phyloP scores from a whole-genome alignment of 805 yeast species.

The Lachancea fermentati region DNA sequence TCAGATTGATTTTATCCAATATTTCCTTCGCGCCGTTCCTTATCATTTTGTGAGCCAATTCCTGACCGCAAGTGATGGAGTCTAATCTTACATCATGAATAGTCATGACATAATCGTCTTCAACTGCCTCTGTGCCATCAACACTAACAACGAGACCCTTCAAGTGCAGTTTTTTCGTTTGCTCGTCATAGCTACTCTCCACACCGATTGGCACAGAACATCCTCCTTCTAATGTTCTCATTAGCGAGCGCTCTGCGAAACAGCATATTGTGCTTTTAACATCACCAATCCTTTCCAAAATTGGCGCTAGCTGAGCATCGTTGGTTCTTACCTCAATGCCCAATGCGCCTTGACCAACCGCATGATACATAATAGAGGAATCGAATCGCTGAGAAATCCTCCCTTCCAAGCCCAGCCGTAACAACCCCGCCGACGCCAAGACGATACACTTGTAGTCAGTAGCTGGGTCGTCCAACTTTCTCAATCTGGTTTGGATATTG shows the following conservation, averaged over 20 bases:
- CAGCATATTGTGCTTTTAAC: constrained; percentile 66
- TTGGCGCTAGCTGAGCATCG: constrained; percentile 52
- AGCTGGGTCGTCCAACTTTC: constrained; percentile 69
- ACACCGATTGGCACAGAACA: constrained; percentile 98
- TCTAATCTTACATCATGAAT: constrained; percentile 46
- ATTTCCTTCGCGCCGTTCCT: constrained; percentile 78
- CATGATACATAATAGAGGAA: constrained; percentile 81
- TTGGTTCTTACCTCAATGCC: constrained; percentile 82
- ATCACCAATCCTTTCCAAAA: constrained; percentile 64
- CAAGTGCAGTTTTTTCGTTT: constrained; percentile 43
- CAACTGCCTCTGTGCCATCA: constrained; percentile 70
- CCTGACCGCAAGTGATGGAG: constrained; percentile 64
- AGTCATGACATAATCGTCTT: constrained; percentile 36
- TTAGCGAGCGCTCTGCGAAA: constrained; percentile 78
- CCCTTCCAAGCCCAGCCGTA: constrained; percentile 62
- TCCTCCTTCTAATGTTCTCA: constrained; percentile 92
- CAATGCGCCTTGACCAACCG: constrained; percentile 98
- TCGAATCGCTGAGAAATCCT: constrained; percentile 71
- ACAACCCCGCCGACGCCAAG: constrained; percentile 88
- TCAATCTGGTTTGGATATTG: constrained; percentile 69
- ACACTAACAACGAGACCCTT: constrained; percentile 77
- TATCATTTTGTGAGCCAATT: constrained; percentile 61
- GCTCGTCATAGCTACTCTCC: constrained; percentile 47
- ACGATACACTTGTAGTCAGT: constrained; percentile 67
- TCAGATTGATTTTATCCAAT: constrained; percentile 72